Base-by-base conservation (phyloP, 768 basidiomycete genomes). In the Russula olivacea region DNA sequence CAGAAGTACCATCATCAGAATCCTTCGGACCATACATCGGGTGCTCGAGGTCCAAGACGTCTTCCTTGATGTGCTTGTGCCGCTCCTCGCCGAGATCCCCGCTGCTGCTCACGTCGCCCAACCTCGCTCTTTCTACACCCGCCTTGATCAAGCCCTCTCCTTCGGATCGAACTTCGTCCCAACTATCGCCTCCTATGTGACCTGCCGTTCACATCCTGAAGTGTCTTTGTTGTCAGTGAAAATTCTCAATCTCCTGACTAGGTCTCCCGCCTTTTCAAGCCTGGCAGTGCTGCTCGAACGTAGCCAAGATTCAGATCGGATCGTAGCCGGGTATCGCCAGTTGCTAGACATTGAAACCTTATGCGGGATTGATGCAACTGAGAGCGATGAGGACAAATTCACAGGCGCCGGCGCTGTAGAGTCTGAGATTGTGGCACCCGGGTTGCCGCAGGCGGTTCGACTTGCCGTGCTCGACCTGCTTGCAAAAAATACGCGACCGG, bases 21-120 rank as follows among this genome's bases (percentile, higher is more conserved):
- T 91, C 8, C 78, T 98, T 40, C 80, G 94, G 58, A 91, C 96
- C 66, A 79, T 92, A 17, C 82, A 86, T 64, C 86, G 93, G 1
- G 81, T 89, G 0, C 77, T 98, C 61, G 90, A 93, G 66, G 81
- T 93, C 30, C 94, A 98, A 70, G 86, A 89, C 55, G 81, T 93
- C 59, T 97, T 95, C 78, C 79, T 94, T 47, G 93, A 98, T 59
- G 86, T 94, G 25, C 82, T 96, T 54, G 76, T 96, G 3, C 92
- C 93, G 2, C 75, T 88, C 23, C 80, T 95, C 9, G 76, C 82
- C 21, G 87, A 92, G 59, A 78, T 85, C 61, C 83, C 83, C 64
- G 82, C 80, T 63, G 72, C 81, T 0, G 72, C 81, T 0, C 71
- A 86, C 51, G 74, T 84, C 28, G 84, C 84, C 17, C 82, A 84